These are phyloP conservation scores for Boletales sp. DNA, from an alignment of 768 basidiomycete species.

Conservation along the genomic window DNA sequence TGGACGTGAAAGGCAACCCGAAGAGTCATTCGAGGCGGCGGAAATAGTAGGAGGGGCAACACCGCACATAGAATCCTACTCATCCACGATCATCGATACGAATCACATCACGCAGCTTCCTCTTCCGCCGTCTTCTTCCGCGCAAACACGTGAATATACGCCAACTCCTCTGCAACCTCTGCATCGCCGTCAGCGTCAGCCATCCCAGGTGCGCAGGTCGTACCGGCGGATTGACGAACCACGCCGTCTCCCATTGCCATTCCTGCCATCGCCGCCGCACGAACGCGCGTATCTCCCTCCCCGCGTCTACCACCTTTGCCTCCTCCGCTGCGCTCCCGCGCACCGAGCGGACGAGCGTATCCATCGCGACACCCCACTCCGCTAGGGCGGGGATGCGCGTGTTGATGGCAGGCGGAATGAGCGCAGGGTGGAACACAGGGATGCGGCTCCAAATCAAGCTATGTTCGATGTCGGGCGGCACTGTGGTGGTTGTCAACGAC, in stretches of 20 bases:
- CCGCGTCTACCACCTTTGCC: constrained; percentile 45
- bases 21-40: no score
- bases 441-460: constrained; percentile 74
- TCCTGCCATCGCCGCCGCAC: constrained; percentile 67
- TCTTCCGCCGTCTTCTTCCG: constrained; percentile 41
- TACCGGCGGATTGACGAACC: constrained; percentile 90
- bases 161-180: constrained; percentile 80
- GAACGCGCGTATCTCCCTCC: constrained; percentile 58
- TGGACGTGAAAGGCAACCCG: no score
- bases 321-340: constrained; percentile 54
- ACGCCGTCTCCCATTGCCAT: constrained; percentile 81
- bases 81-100: neutral
- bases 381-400: constrained; percentile 60
- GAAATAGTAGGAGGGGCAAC: no score
- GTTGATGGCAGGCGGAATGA: constrained; percentile 49
- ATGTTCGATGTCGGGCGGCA: constrained; percentile 72
- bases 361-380: constrained; percentile 71
- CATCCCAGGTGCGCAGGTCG: constrained; percentile 19
- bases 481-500: constrained; percentile 24
- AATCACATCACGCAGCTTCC: constrained; percentile 13
- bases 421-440: constrained; percentile 61
- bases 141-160: constrained; percentile 85
- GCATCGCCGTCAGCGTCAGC: neutral
- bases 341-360: constrained; percentile 52
- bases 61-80: no score